phyloP scores from a whole-genome alignment of 805 yeast genomes.

The Candida germanica region DNA sequence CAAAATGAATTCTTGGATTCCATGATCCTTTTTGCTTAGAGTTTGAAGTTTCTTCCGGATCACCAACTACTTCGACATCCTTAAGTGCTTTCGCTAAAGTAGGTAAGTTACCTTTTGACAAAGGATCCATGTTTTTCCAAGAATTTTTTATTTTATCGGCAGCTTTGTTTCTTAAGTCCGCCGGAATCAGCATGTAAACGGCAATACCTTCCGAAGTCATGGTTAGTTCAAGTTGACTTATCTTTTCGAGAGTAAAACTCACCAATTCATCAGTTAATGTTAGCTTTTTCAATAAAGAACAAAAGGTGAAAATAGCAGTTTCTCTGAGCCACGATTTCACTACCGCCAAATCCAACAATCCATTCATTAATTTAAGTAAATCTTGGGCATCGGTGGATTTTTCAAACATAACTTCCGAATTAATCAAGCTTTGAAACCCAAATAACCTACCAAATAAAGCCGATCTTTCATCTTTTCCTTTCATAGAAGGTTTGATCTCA shows the following conservation, averaged over 20 bases:
- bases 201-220: slow-evolving; percentile 80
- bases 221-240: slow-evolving; percentile 54
- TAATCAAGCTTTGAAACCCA: slow-evolving; percentile 74
- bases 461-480: slow-evolving; percentile 83
- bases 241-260: slow-evolving; percentile 22
- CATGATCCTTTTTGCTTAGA: slow-evolving; percentile 58
- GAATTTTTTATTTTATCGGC: slow-evolving; percentile 10
- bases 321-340: slow-evolving; percentile 85
- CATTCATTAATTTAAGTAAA: slow-evolving; percentile 36
- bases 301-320: slow-evolving; percentile 69
- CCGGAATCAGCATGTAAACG: slow-evolving; percentile 55
- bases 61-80: slow-evolving; percentile 46
- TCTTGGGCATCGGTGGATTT: slow-evolving; percentile 13
- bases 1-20: slow-evolving; percentile 73
- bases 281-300: slow-evolving; percentile 38
- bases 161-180: slow-evolving; percentile 15
- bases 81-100: slow-evolving; percentile 60
- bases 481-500: slow-evolving; percentile 37
- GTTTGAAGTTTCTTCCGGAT: slow-evolving; percentile 27
- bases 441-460: slow-evolving; percentile 78
- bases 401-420: slow-evolving; percentile 31
- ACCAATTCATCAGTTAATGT: slow-evolving; percentile 16
- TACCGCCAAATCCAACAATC: slow-evolving; percentile 55
- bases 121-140: slow-evolving; percentile 77
- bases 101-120: slow-evolving; percentile 65